A percentile compares a stretch with the other conserved stretches of the same genome.
phyloP scores from a whole-genome alignment of 192 early-diverging fungal species.

The Coemansia sp. region DNA sequence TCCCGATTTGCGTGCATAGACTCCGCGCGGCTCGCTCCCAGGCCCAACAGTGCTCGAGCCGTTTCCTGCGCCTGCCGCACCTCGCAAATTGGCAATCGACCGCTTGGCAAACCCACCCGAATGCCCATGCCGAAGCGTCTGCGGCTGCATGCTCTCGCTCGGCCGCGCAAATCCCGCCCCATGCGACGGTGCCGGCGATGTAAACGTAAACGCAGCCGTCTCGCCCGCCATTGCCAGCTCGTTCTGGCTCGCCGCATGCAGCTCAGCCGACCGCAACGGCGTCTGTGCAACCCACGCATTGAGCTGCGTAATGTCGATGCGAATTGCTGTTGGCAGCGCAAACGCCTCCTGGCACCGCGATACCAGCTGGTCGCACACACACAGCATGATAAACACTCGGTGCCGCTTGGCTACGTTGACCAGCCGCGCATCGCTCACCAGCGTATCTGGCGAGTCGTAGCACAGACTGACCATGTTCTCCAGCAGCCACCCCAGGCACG shows the following conservation, averaged over 20 bases:
- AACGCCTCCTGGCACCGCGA: conserved; percentile 53
- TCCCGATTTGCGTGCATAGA: conserved; percentile 23
- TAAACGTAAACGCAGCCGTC: conserved; percentile 34
- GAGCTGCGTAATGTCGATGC: conserved; percentile 43
- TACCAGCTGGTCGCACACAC: conserved; percentile 54
- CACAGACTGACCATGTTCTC: conserved; percentile 71
- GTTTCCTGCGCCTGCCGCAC: neutral
- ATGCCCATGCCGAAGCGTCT: conserved; percentile 29
- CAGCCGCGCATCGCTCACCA: conserved; percentile 58
- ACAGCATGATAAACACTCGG: conserved; percentile 62
- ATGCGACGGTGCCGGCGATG: conserved; percentile 13
- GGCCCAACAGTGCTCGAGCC: neutral
- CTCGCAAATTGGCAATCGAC: conserved; percentile 50
- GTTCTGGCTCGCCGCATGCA: conserved; percentile 24
- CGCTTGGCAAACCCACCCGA: conserved; percentile 48
- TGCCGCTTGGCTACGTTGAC: conserved; percentile 71
- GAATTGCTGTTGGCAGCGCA: conserved; percentile 46
- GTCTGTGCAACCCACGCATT: conserved; percentile 34
- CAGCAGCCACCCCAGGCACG: conserved; percentile 72
- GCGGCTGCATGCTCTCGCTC: conserved; percentile 24
- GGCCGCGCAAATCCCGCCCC: conserved; percentile 32
- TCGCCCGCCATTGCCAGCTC: conserved; percentile 16
- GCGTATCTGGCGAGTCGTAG: conserved; percentile 62
- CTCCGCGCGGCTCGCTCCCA: conserved; percentile 10
- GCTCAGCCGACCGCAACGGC: conserved; percentile 35